Evolutionary conservation across 1,139 yeast genomes (phyloP), one percentile per base, ranked within the genome.

Genomic region (Arxiozyma bovina): DNA sequence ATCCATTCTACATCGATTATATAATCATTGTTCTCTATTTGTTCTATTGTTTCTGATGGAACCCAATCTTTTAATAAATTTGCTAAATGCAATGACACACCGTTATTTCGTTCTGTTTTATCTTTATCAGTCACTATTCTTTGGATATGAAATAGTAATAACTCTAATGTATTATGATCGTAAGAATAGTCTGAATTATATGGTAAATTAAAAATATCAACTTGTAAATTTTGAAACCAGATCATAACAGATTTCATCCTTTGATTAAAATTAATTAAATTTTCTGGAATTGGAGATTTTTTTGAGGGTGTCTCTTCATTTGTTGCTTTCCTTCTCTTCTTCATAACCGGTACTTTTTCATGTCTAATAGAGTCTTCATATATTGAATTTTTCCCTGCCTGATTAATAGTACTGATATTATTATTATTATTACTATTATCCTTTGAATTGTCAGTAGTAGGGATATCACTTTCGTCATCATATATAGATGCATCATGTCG

Each of bases 1-100:
- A 63, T 59, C 69, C 69, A 65, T 23, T 55, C 58, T 30, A 61
- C 63, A 50, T 66, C 69, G 17, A 67, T 54, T 23, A 53, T 59
- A 47, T 61, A 55, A 4, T 54, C 38, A 7, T 54, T 47, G 21
- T 59, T 57, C 8, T 52, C 52, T 15, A 42, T 25, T 22, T 22
- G 20, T 22, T 43, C 7, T 15, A 21, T 11, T 41, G n/a, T 18
- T 4, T 22, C n/a, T 18, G 27, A 22, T 5, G 30, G 38, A 20
- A 8, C 30, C 25, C 50, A 41, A 30, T 61, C 58, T 22, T 57
- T 50, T 27, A 64, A 49, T 6, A 63, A 47, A 21, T 58, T 54
- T 11, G 56, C 43, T 12, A 65, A 46, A 50, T 61, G 61, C 7
- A 50, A 30, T 4, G 50, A 50, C 17, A 54, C 51, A 9, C 61